phyloP scores from a whole-genome alignment of 2,329 filamentous ascomycete genomes.

The Incumbomyces lentus region DNA sequence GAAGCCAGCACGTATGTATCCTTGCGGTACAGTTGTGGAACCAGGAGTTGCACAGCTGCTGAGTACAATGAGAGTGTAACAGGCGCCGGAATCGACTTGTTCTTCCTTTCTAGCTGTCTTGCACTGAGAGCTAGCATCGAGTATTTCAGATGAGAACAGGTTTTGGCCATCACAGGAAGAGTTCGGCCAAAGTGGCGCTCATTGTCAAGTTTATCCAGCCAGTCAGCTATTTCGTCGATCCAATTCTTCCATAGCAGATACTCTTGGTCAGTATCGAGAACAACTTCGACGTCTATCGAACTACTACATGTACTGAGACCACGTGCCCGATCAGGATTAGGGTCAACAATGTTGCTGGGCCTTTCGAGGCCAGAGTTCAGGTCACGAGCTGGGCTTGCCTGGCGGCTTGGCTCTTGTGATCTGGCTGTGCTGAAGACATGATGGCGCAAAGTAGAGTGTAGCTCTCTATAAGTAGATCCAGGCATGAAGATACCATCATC shows the following conservation, averaged over 20 bases:
- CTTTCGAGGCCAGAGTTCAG: too few relatives aligned
- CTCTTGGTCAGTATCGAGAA: conserved; percentile 24
- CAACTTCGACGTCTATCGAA: conserved; percentile 20
- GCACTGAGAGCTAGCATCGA: conserved; percentile 46
- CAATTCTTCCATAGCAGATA: conserved; percentile 26
- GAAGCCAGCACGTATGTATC: conserved; percentile 43
- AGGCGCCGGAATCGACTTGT: conserved; percentile 33
- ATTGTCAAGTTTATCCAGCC: conserved; percentile 45
- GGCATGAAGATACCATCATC: conserved; percentile 41
- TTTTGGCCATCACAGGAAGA: conserved; percentile 38
- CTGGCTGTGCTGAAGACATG: conserved; percentile 37
- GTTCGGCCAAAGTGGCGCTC: conserved; percentile 39
- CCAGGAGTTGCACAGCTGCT: conserved; percentile 40
- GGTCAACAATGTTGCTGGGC: too few relatives aligned
- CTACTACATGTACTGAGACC: too few relatives aligned
- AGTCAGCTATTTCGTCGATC: conserved; percentile 24
- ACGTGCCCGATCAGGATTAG: too few relatives aligned
- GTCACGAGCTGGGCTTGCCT: conserved; percentile 21
- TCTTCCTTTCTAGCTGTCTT: conserved; percentile 44
- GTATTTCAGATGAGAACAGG: conserved; percentile 38
- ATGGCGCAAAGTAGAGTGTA: conserved; percentile 37
- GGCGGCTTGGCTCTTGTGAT: conserved; percentile 29
- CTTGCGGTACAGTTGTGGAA: conserved; percentile 38
- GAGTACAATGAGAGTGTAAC: conserved; percentile 47
- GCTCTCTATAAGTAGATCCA: conserved; percentile 38